Evolutionary conservation across 805 yeast species (phyloP), one percentile per base, ranked within the genome.

Genomic region (Saccharomyces jurei): DNA sequence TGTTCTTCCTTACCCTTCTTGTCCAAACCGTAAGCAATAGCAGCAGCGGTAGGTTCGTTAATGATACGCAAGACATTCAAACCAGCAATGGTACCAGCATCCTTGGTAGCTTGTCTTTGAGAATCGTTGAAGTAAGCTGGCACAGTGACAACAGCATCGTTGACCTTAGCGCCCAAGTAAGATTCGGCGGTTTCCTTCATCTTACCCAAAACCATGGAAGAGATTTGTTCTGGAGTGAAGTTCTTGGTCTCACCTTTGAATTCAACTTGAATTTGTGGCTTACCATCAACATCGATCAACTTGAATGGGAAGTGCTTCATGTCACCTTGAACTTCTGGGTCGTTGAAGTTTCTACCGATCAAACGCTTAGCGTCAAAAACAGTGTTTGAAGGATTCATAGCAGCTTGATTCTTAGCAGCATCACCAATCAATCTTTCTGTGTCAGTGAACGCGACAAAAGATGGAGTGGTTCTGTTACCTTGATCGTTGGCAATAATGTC

Each of bases 381-480:
- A 47, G 96, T 90, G 80, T 89, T 89, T 56, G 76, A 63, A 50
- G 96, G 96, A 77, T 90, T 90, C 83, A 89, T 86, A 60, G 96
- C 96, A 53, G 96, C 96, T 77, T 90, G 97, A 76, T 90, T 90
- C 83, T 90, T 90, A 56, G 97, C 97, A 63, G 97, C 96, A 76
- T 90, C 97, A 74, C 97, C 97, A 65, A 90, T 89, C 67, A 90
- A 79, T 77, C 97, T 86, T 77, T 90, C 97, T 31, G 89, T 80
- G 70, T 88, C 96, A 27, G 95, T 88, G 81, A 90, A 90, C 49
- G 96, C 96, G 59, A 90, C 97, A 71, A 86, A 90, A 21, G 96
- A 89, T 25, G 97, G 97, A n/a, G 97, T 90, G 57, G 95, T 90
- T 78, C 97, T 86, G 80, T 90, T 90, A 79, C 97, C 97, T 77